These are phyloP conservation scores for Citrus maxima DNA, from an alignment of 345 rosid genomes.

Conservation along the genomic window DNA sequence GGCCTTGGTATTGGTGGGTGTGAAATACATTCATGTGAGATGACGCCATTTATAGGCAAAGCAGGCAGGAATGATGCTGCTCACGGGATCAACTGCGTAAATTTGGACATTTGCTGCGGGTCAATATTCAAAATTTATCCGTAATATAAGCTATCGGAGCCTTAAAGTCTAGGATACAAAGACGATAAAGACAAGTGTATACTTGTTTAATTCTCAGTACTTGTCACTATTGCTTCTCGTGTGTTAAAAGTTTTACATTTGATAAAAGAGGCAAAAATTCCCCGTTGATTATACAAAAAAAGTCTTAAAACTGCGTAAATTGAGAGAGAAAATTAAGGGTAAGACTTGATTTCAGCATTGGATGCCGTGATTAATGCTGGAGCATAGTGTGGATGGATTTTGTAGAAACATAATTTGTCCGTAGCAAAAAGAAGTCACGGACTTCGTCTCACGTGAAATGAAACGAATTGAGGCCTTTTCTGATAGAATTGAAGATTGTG, in stretches of 20 bases:
- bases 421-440: conserved; percentile 33
- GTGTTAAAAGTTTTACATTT: conserved; percentile 1
- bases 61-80: conserved; percentile 16
- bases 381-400: conserved; percentile 9
- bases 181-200: not conserved
- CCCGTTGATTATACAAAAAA: not conserved
- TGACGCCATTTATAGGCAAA: conserved; percentile 30
- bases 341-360: conserved; percentile 16
- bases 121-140: conserved; percentile 20
- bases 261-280: not conserved
- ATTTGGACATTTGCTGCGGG: conserved; percentile 30
- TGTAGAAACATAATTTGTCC: conserved; percentile 19
- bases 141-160: not conserved
- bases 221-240: conserved; percentile 3
- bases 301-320: conserved; percentile 21
- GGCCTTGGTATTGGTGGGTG: not conserved
- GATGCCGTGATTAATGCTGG: conserved; percentile 37
- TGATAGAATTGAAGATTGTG: not conserved
- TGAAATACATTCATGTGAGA: not conserved
- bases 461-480: not conserved
- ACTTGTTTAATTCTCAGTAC: not conserved
- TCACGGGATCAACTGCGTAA: conserved; percentile 62
- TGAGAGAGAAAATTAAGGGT: conserved; percentile 8
- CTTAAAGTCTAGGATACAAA: not conserved
- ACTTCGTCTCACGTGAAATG: conserved; percentile 22